phyloP scores from a whole-genome alignment of 2,329 filamentous ascomycete species.

The Zasmidium citrigriseum region DNA sequence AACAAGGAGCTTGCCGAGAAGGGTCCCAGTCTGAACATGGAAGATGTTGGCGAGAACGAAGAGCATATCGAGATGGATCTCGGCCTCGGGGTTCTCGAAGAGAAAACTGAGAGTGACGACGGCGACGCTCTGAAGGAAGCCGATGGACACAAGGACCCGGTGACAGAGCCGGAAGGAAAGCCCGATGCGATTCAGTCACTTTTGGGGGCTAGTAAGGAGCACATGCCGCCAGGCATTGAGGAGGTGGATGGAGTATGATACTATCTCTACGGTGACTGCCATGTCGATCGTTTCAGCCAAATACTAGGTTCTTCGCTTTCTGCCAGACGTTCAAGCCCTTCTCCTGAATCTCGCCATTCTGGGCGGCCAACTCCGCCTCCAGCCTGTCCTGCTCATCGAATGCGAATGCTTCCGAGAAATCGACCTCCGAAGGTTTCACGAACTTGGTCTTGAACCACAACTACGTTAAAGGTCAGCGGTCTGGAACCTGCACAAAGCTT shows the following conservation, averaged over 20 bases:
- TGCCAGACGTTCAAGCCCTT: slow-evolving; percentile 5
- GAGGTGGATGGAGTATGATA: slow-evolving; percentile 1
- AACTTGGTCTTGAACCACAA: slow-evolving; percentile 19
- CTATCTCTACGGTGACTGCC: too few relatives aligned
- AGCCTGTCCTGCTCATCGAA: slow-evolving; percentile 19
- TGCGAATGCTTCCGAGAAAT: slow-evolving; percentile 18
- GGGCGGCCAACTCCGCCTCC: slow-evolving; percentile 7
- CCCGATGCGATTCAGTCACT: slow-evolving; percentile 3
- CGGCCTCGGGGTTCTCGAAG: slow-evolving; percentile 37
- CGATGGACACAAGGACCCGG: background rate
- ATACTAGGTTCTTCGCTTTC: slow-evolving; percentile 10
- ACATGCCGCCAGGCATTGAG: background rate
- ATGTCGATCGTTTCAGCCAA: background rate
- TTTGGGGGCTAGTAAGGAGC: background rate
- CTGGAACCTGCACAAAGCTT: background rate
- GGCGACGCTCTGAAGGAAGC: background rate
- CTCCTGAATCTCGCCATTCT: slow-evolving; percentile 5
- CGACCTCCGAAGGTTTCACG: slow-evolving; percentile 17
- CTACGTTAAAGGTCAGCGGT: slow-evolving; percentile 1
- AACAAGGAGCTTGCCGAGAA: slow-evolving; percentile 30
- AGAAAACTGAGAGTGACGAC: slow-evolving; percentile 11
- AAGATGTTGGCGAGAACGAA: slow-evolving; percentile 34
- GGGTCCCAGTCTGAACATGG: slow-evolving; percentile 30
- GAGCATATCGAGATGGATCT: slow-evolving; percentile 40
- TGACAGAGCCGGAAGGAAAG: background rate